Conservation (phyloP, 352 stramenopile genomes). For the Globisporangium heterothallicum region DNA sequence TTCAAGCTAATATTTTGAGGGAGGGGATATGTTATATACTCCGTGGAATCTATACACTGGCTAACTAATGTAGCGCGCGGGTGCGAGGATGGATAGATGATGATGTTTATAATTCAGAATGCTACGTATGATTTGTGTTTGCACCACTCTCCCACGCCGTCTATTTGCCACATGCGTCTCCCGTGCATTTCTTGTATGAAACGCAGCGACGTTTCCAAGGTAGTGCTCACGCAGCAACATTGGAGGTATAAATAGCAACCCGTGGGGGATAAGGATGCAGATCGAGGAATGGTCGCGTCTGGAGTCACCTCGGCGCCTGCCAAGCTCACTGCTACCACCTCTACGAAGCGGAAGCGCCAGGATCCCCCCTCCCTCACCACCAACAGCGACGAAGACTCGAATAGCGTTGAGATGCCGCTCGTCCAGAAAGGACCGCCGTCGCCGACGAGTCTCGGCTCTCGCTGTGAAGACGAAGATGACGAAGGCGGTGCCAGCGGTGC, state of each 20-base stretch:
- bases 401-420: constrained; percentile 3
- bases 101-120: constrained; percentile 4
- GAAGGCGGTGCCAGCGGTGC: neutral
- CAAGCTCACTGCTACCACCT: neutral
- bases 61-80: neutral
- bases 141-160: neutral
- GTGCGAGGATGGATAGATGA: neutral
- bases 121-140: constrained; percentile 12
- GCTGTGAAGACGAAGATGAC: constrained; percentile 20
- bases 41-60: neutral
- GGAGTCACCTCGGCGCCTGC: neutral
- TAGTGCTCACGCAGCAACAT: too few species aligned
- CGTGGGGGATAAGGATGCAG: neutral
- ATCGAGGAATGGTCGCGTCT: constrained; percentile 3
- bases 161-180: too few species aligned
- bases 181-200: constrained; percentile 4
- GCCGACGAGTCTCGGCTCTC: constrained; percentile 7
- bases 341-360: constrained; percentile 8
- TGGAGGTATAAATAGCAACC: constrained; percentile 5
- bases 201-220: too few species aligned
- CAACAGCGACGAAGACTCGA: neutral
- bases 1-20: constrained; percentile 11
- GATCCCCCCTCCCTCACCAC: neutral
- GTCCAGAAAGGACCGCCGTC: constrained; percentile 4
- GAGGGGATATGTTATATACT: neutral